Evolutionary conservation across 805 yeast genomes (phyloP), one percentile per base, ranked within the genome.

Genomic region (Candida endomychidarum): DNA sequence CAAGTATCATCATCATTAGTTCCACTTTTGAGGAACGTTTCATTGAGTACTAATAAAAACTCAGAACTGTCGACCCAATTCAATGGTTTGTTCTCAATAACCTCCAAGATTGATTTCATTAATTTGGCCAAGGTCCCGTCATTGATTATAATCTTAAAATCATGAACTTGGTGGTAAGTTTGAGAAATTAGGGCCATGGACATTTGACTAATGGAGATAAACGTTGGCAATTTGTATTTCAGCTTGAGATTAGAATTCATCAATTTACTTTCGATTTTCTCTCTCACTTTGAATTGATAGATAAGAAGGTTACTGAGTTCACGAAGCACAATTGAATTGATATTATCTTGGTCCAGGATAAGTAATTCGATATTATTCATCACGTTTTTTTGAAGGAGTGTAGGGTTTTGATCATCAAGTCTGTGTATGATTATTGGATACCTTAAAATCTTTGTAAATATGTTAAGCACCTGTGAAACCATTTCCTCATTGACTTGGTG

Each of bases 341-440:
- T 65, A 5, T 58, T 60, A 4, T 53, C 45, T 23, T 34, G 35
- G 2, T 63, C 53, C 0, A 58, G 46, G 21, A 53, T 53, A 14
- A 66, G 49, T 12, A 58, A 41, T 2, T 59, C 53, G 17, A 90
- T 53, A 27, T 75, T 75, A 0, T 64, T 65, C 20, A 86, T 53
- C 1, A 86, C 79, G 0, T 79, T 63, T 1, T 52, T 46, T 53
- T 90, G 98, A 30, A 91, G 61, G 8, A 72, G 68, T 0, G 96
- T 77, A 17, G 74, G 75, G 14, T 60, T 57, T 15, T 18, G 52
- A 28, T 68, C 63, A 54, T 88, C 96, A 3, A 63, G 56, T 23
- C 67, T 67, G 46, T 68, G 70, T 7, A 88, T 84, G 25, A 87
- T 65, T 9, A 84, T 71, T 1, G 95, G 95, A 57, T 84, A 88